Conservation (phyloP, 2,329 filamentous ascomycete genomes). For the Clonostachys solani region DNA sequence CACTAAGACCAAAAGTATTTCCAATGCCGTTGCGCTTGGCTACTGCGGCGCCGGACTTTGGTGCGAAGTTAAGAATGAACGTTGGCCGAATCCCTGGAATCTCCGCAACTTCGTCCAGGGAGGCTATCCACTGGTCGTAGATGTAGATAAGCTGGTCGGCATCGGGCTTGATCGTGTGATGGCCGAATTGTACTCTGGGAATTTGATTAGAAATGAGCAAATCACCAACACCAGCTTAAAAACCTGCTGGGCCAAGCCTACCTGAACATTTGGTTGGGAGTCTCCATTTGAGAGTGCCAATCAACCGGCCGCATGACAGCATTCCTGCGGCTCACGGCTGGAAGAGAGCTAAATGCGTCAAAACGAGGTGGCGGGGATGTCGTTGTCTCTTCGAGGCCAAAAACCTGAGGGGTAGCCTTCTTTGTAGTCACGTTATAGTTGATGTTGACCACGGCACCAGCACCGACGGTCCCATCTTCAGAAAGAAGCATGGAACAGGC, state of each 20-base stretch:
- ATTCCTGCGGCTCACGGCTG: conserved; percentile 7
- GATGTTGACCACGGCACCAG: conserved; percentile 23
- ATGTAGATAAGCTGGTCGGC: conserved; percentile 19
- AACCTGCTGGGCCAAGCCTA: conserved; percentile 3
- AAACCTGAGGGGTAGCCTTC: conserved; percentile 10
- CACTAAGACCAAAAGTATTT: neutral
- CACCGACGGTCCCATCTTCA: conserved; percentile 15
- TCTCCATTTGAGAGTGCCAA: conserved; percentile 17
- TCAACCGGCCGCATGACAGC: conserved; percentile 17
- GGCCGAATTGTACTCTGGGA: conserved; percentile 14
- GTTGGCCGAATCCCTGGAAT: neutral
- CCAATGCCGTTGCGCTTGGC: neutral
- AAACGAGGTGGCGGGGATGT: neutral
- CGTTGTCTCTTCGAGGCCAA: conserved; percentile 23
- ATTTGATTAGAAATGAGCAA: too few relatives aligned
- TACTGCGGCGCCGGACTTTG: neutral
- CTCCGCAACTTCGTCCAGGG: conserved; percentile 15
- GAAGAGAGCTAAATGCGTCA: neutral
- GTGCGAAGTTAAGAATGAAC: neutral
- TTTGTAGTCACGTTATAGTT: conserved; percentile 19
- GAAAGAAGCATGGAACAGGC: conserved; percentile 13
- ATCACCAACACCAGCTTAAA: too few relatives aligned
- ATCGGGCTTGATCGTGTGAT: conserved; percentile 29
- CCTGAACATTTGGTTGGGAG: conserved; percentile 28
- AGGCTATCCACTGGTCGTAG: conserved; percentile 24